Conservation (phyloP, 768 basidiomycete genomes). For the Chalciporus sphaerocephalus region DNA sequence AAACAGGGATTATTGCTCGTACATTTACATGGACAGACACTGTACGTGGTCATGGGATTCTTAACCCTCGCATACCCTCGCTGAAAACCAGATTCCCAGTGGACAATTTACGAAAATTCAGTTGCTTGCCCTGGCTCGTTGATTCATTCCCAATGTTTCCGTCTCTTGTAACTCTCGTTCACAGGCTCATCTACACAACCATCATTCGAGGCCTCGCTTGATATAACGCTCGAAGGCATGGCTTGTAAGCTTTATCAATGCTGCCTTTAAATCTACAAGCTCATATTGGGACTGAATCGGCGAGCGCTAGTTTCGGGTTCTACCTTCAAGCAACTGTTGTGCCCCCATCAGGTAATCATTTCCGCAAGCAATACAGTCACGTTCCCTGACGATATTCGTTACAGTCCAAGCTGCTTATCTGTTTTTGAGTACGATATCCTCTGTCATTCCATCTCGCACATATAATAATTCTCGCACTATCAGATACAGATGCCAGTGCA, state of each 20-base stretch:
- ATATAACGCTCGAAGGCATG: neutral
- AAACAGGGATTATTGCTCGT: neutral
- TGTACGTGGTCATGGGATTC: neutral
- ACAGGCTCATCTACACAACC: neutral
- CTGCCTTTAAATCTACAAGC: neutral
- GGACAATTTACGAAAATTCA: neutral
- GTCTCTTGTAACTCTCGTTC: neutral
- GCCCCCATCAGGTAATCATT: neutral
- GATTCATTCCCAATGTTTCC: neutral
- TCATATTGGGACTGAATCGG: neutral
- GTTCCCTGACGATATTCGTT: neutral
- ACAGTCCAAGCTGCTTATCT: neutral
- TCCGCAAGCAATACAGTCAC: neutral
- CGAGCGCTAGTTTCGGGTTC: neutral
- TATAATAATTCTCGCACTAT: neutral
- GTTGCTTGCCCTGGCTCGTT: neutral
- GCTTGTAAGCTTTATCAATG: neutral
- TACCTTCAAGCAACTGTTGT: neutral
- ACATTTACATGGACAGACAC: neutral
- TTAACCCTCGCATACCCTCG: neutral
- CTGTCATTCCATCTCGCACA: neutral
- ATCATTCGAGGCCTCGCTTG: neutral
- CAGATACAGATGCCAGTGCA: neutral
- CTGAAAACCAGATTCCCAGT: neutral
- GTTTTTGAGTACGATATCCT: neutral